These are phyloP conservation scores for Populus simonii DNA, from an alignment of 345 rosid species.

Conservation along the genomic window DNA sequence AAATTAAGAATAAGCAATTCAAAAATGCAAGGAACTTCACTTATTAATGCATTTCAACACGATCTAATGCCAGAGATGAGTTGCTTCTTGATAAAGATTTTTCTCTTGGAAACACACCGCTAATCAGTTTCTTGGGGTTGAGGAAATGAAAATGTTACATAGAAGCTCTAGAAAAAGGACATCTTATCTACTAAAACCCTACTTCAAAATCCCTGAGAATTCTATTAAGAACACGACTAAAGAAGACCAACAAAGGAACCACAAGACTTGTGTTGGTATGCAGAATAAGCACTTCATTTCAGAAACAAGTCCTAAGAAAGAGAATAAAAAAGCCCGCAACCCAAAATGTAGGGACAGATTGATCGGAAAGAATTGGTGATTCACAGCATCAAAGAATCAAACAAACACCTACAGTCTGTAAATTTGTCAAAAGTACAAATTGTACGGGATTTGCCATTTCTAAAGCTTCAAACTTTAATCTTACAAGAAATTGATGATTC, in stretches of 20 bases:
- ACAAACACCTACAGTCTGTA: not conserved
- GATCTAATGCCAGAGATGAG: not conserved
- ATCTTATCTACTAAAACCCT: not conserved
- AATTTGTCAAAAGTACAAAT: not conserved
- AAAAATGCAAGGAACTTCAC: not conserved
- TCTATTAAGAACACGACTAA: not conserved
- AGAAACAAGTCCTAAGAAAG: not conserved
- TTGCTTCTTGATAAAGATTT: not conserved
- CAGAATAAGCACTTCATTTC: not conserved
- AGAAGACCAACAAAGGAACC: not conserved
- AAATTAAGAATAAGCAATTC: not conserved
- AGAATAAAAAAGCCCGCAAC: not conserved
- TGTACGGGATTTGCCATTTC: slow-evolving; percentile 3
- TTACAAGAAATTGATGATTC: not conserved
- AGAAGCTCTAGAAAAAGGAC: not conserved
- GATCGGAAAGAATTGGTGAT: not conserved
- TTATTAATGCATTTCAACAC: not conserved
- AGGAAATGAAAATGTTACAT: not conserved
- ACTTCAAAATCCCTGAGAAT: not conserved
- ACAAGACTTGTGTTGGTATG: not conserved
- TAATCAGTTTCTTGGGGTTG: not conserved
- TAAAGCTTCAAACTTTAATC: not conserved
- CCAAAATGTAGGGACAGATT: not conserved
- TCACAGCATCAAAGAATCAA: not conserved
- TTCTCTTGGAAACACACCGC: not conserved